Evolutionary conservation across 2,329 filamentous ascomycete genomes (phyloP), one percentile per base, ranked within the genome.

Genomic region (Sphaerulina vaccinii): DNA sequence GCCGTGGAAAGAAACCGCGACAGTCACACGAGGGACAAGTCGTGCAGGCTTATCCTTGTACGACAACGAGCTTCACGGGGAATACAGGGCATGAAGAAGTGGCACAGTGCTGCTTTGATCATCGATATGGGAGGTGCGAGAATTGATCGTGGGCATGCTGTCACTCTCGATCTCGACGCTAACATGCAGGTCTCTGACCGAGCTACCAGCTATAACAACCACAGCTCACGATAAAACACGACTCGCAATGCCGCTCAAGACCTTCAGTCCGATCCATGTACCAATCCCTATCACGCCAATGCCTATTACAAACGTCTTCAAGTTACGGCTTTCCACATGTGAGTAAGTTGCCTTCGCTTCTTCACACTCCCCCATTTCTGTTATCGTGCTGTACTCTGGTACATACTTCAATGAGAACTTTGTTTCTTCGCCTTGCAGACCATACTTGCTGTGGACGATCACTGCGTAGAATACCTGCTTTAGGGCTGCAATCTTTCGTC

Each of bases 401-500:
- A 86, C 52, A 19, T 54, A 54, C 35, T 54, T 51, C 18, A 54
- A 47, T 2, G 46, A 81, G 63, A 90, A 90, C 7, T 72, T 74
- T 1, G 79, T 81, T 61, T 84, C 78, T 40, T 78, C 73, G 0
- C 85, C 75, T 9, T 70, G 82, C 6, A 91, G 73, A 0, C 84
- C 86, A 49, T 75, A 80, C 48, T 83, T 82, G 50, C 81, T 79
- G 51, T 85, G 76, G n/a, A 85, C 78, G 13, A 87, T 77, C 2
- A 86, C 67, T 15, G 75, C 71, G 66, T 81, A 86, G 56, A 84
- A 80, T 0, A 80, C 68, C 19, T 68, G 72, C 47, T 79, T 77
- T 22, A 79, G 66, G 16, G 73, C 65, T 50, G 70, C 72, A 40
- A 85, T 80, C 58, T 83, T 79, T 23, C 71, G 70, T 32, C 69